phyloP scores from a whole-genome alignment of 2,329 filamentous ascomycete species.

The Huntiella decipiens region DNA sequence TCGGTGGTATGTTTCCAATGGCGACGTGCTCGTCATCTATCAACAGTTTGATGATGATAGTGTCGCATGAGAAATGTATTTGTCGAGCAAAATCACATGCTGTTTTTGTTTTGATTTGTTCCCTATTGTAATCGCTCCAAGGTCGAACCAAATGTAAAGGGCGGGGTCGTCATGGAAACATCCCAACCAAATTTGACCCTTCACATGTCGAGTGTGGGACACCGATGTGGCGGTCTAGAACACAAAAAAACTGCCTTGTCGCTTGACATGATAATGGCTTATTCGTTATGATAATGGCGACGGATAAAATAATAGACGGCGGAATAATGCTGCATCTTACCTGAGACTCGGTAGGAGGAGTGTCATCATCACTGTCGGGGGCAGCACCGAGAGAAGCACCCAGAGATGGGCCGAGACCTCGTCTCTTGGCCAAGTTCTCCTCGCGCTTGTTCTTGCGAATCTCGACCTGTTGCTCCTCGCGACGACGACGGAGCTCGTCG shows the following conservation, averaged over 20 bases:
- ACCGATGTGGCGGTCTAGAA: slow-evolving; percentile 4
- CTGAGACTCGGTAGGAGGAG: slow-evolving; percentile 85
- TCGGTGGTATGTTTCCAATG: too few relatives aligned
- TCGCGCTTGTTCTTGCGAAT: slow-evolving; percentile 97
- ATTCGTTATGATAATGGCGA: slow-evolving; percentile 8
- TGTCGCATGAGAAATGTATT: not conserved
- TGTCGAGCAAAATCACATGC: too few relatives aligned
- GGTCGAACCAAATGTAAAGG: not conserved
- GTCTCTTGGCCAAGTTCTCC: slow-evolving; percentile 95
- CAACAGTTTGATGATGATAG: not conserved
- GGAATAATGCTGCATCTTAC: slow-evolving; percentile 33
- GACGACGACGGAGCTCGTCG: slow-evolving; percentile 91
- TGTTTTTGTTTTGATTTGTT: too few relatives aligned
- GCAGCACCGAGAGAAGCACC: slow-evolving; percentile 72
- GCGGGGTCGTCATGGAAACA: slow-evolving; percentile 12
- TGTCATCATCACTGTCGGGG: slow-evolving; percentile 94
- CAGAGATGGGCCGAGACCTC: slow-evolving; percentile 74
- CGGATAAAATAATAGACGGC: slow-evolving; percentile 11
- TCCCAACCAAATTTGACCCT: not conserved
- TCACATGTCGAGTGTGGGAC: slow-evolving; percentile 5
- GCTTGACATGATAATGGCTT: too few relatives aligned
- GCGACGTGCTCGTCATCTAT: too few relatives aligned
- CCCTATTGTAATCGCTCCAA: too few relatives aligned
- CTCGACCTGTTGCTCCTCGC: slow-evolving; percentile 97
- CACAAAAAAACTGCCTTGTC: not conserved